Percentiles rank a stretch among this genome's conserved stretches.
Evolutionary conservation across 2,329 filamentous ascomycete genomes (phyloP).

Genomic region (Calonectria pauciramosa): DNA sequence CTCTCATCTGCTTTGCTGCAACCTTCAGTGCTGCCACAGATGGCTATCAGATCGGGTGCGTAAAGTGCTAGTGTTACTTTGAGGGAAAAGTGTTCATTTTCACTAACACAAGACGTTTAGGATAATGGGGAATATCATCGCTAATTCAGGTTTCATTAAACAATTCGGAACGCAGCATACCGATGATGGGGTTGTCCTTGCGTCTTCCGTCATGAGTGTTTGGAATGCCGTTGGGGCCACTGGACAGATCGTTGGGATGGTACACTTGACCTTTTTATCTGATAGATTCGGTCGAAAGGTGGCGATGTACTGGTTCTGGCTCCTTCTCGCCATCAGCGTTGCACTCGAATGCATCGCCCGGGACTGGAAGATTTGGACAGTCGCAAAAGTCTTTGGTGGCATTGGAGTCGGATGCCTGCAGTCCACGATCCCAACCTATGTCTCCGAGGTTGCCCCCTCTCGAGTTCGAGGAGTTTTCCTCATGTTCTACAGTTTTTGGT

Average conservation of each 20-base stretch:
- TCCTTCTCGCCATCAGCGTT: not conserved
- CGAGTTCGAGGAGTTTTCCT: slow-evolving; percentile 54
- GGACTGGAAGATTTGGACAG: slow-evolving; percentile 22
- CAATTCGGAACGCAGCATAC: slow-evolving; percentile 26
- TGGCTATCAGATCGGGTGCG: no score
- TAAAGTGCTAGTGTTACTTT: no score
- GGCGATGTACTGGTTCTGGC: slow-evolving; percentile 15
- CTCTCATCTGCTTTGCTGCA: no score
- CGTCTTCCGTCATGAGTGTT: slow-evolving; percentile 49
- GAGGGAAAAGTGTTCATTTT: no score
- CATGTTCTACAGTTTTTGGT: slow-evolving; percentile 59
- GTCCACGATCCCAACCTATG: slow-evolving; percentile 21
- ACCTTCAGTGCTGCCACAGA: no score
- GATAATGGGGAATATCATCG: slow-evolving; percentile 32
- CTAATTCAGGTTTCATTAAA: slow-evolving; percentile 30
- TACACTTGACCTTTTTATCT: slow-evolving; percentile 20
- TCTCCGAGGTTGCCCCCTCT: slow-evolving; percentile 17
- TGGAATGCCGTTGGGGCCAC: slow-evolving; percentile 29
- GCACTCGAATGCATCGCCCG: not conserved
- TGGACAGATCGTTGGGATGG: slow-evolving; percentile 29
- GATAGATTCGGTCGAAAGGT: slow-evolving; percentile 24
- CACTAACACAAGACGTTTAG: not conserved
- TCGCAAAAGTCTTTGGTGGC: slow-evolving; percentile 21
- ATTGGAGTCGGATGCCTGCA: slow-evolving; percentile 26
- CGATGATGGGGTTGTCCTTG: slow-evolving; percentile 47